Evolutionary conservation across 1,284 basidiomycete genomes (phyloP).

Genomic region (Ceratobasidium sp.): DNA sequence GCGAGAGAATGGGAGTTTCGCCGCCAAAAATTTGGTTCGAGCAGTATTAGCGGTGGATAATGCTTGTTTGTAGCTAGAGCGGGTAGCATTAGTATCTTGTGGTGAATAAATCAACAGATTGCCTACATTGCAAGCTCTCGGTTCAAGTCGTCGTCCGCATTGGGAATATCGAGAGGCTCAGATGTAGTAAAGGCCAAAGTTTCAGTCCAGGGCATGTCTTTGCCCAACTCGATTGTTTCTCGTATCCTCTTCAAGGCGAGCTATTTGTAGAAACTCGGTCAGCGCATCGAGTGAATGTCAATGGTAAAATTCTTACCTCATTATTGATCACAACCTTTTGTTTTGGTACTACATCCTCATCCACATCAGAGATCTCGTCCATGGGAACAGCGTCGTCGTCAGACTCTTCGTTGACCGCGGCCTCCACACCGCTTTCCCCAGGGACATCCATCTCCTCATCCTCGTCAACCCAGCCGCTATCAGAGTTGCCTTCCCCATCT

Average conservation of each 20-base stretch:
- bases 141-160: conserved; percentile 88
- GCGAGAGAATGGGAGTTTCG: conserved; percentile 85
- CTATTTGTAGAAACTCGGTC: conserved; percentile 52
- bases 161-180: conserved; percentile 70
- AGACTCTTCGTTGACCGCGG: conserved; percentile 35
- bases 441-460: conserved; percentile 40
- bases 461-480: conserved; percentile 40
- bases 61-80: conserved; percentile 90
- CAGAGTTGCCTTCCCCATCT: conserved; percentile 38
- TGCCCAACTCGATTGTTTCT: conserved; percentile 77
- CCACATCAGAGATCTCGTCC: conserved; percentile 75
- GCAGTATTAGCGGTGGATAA: conserved; percentile 82
- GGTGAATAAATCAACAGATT: neutral
- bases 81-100: neutral
- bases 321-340: conserved; percentile 87
- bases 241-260: conserved; percentile 82
- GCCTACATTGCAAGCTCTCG: conserved; percentile 93
- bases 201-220: conserved; percentile 84
- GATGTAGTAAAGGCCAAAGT: conserved; percentile 80
- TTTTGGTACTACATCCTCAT: conserved; percentile 77
- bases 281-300: conserved; percentile 14
- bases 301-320: conserved; percentile 59
- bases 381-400: conserved; percentile 61
- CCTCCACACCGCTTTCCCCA: conserved; percentile 38
- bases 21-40: conserved; percentile 73